Base-by-base conservation (phyloP, 129 eudicot species). In the Chrysanthemum seticuspe region DNA sequence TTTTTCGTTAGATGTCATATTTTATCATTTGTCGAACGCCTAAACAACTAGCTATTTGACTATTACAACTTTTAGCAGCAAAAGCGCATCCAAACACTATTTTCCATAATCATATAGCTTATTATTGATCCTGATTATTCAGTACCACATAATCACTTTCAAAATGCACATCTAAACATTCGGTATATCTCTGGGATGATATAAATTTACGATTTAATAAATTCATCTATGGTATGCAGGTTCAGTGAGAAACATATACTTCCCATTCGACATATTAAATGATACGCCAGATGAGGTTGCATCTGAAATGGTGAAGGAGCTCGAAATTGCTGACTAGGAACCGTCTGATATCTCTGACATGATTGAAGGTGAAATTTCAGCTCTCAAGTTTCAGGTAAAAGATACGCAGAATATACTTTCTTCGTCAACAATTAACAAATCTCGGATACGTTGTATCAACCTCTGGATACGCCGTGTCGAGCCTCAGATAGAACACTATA, bases 281-380 rank as follows among this genome's bases (percentile, higher is more conserved):
- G 97, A 91, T 72, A 91, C 97, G 7, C 78, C 93, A 1, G 57
- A 74, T 14, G 93, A 88, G 49, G 97, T 91, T 12, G 97, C 97
- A 6, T 86, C 68, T 15, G 97, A 91, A 80, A 91, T 91, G 97
- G 96, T 91, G 48, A 91, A 86, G 88, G 97, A 91, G 60, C 76
- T 91, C 12, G 97, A 91, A 76, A 88, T 88, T 65, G 79, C 66
- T 3, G 96, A 91, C 70, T 86, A 96, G 96, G 87, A 80, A 15
- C 91, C 97, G 12, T 77, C 74, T 10, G 96, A 91, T 73, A 91
- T 91, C 44, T 79, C 97, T 19, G 83, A 83, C 67, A 91, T 91
- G 97, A 91, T 91, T 34, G 89, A 91, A 15, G 96, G 82, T 50
- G 97, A 91, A 77, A 91, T 91, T 47, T 79, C 89, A 2, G 89